Base-by-base conservation (phyloP, 2,329 filamentous ascomycete species). In the Fusarium multiceps region DNA sequence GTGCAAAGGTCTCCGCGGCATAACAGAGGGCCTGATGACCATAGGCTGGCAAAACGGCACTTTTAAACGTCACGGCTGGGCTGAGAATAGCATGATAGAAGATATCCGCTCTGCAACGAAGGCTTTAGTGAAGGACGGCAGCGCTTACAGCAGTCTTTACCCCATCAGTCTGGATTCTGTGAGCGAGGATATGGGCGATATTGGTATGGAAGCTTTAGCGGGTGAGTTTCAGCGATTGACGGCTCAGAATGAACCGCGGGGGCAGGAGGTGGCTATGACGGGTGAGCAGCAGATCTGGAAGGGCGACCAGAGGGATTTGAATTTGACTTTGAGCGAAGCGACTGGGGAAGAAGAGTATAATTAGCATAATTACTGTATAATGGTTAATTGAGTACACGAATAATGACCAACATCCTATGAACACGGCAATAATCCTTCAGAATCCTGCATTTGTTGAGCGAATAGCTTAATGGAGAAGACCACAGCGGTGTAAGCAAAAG, bases 321-420 rank as follows among this genome's bases (percentile, higher is more conserved):
- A 8, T 9, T 37, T 66, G 34, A 66, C 63, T 1, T 41, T 66
- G 12, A 67, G 41, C n/a, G 63, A 66, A 14, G 63, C 63, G 9
- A 66, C 63, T 2, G 63, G 48, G n/a, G 40, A 55, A n/a, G 56
- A 62, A 43, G 12, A 47, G 21, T 62, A 67, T 20, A 21, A 0
- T 18, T 66, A 46, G 7, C 2, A n/a, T 16, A 8, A 13, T 2
- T n/a, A 30, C 9, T 61, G 3, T 3, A 16, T 16, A 14, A 28
- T 45, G 48, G 13, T 60, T 40, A 6, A 23, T 23, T n/a, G 3
- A 32, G 30, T 9, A 55, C 8, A 59, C 37, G 34, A 53, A 20
- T 32, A 16, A 65, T 59, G 23, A 14, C 16, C 27, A 16, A 27
- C 11, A 4, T 1, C 20, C 21, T 10, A 2, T 4, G 16, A 37